Evolutionary conservation across 139 green algal species (phyloP), one percentile per base, ranked within the genome.

Genomic region (Micractinium sp.): DNA sequence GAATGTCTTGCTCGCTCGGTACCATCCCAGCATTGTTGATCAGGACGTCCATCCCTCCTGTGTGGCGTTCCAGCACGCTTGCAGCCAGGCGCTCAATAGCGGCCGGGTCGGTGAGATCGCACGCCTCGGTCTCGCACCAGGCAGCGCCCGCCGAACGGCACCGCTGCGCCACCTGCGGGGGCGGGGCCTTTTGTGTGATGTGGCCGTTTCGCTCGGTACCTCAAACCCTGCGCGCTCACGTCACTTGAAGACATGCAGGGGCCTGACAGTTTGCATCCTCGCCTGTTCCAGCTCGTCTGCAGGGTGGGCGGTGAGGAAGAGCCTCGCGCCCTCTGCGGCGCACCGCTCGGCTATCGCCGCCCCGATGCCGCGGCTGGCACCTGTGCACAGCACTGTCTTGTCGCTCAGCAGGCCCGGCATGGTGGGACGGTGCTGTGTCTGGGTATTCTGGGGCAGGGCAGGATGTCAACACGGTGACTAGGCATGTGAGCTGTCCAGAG

Each of bases 11-110:
- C 36, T 82, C 36, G 22, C n/a, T 38, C 14, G 39, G 22, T 9
- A 7, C 77, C 7, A 33, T 33, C 15, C 77, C 77, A 14, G 77
- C 39, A n/a, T 36, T 91, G 84, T 94, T 94, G 20, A 94, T 88
- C 47, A 95, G 79, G 15, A 94, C 91, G 47, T 94, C 89, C 22
- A 94, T 81, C 36, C 77, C 74, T 16, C 14, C 74, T 0, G 16
- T 33, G 56, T 81, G n/a, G 31, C 80, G 87, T 67, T 60, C 75
- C n/a, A 76, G 39, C 47, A 41, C 27, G 71, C 27, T 38, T 7
- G 85, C n/a, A 20, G 89, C 77, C 27, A 95, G 84, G 29, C 35
- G 16, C 16, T 95, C 77, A 3, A 88, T 69, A 0, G 67, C 56
- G 19, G 31, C 35, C 19, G 36, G 38, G 80, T 71, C 53, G 16